Percentiles rank a stretch among this genome's conserved stretches.
phyloP scores from a whole-genome alignment of 305 asterid species.

The Striga hermonthica region DNA sequence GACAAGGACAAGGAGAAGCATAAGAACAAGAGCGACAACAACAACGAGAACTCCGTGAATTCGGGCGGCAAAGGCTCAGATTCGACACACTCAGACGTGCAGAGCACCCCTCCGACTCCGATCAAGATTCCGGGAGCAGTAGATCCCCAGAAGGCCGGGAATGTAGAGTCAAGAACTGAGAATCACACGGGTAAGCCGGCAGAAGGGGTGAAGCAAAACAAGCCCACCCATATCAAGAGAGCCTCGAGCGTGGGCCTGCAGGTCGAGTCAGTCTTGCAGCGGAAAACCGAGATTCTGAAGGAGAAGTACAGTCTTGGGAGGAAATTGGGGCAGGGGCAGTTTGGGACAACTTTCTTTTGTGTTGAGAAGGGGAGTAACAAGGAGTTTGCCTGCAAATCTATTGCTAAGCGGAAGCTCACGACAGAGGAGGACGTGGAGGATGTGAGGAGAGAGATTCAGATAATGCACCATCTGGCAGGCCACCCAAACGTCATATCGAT shows the following conservation, averaged over 20 bases:
- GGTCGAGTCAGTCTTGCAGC: slow-evolving; percentile 63
- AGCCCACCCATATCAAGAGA: slow-evolving; percentile 41
- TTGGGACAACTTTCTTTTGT: slow-evolving; percentile 65
- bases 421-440: slow-evolving; percentile 80
- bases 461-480: slow-evolving; percentile 67
- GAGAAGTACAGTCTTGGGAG: slow-evolving; percentile 55
- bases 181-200: slow-evolving; percentile 32
- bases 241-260: slow-evolving; percentile 63
- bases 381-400: slow-evolving; percentile 70
- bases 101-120: slow-evolving; percentile 38
- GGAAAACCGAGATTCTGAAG: slow-evolving; percentile 63
- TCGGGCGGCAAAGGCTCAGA: slow-evolving; percentile 34
- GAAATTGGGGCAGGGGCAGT: slow-evolving; percentile 81
- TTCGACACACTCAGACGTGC: slow-evolving; percentile 29
- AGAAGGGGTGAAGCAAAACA: slow-evolving; percentile 37
- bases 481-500: slow-evolving; percentile 48
- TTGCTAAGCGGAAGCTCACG: slow-evolving; percentile 64
- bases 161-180: slow-evolving; percentile 18
- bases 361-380: slow-evolving; percentile 53
- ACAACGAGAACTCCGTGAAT: slow-evolving; percentile 30
- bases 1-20: slow-evolving; percentile 23
- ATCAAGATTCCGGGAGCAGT: slow-evolving; percentile 27
- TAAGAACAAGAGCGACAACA: slow-evolving; percentile 24
- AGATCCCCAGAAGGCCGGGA: slow-evolving; percentile 25
- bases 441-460: slow-evolving; percentile 80